Evolutionary conservation across 768 basidiomycete genomes (phyloP).

Genomic region (Boletus subcaerulescens): DNA sequence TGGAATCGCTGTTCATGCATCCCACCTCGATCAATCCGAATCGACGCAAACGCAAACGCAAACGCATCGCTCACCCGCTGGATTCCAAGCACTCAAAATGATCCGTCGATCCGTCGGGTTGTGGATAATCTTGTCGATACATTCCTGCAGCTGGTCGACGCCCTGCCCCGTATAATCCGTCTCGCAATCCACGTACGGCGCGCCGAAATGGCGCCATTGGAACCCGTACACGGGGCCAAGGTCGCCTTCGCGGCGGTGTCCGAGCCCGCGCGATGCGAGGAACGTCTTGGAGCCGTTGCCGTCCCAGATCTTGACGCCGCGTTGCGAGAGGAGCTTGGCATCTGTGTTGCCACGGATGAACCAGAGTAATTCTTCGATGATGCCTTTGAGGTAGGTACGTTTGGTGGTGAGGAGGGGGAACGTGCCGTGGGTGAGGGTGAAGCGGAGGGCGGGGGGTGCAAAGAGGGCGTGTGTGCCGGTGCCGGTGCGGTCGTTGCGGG

Average conservation of each 20-base stretch:
- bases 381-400: slow-evolving; percentile 87
- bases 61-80: slow-evolving; percentile 61
- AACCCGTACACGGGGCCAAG: slow-evolving; percentile 97
- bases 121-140: slow-evolving; percentile 88
- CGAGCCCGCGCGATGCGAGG: slow-evolving; percentile 79
- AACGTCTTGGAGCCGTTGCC: slow-evolving; percentile 91
- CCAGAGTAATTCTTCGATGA: slow-evolving; percentile 94
- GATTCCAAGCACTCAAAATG: slow-evolving; percentile 97
- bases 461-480: slow-evolving; percentile 93
- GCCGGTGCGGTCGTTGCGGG: slow-evolving; percentile 87
- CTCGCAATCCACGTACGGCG: slow-evolving; percentile 72
- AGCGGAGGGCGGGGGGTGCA: slow-evolving; percentile 86
- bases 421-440: slow-evolving; percentile 72
- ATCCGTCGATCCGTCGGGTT: slow-evolving; percentile 93
- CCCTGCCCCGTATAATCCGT: slow-evolving; percentile 77
- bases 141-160: slow-evolving; percentile 88
- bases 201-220: slow-evolving; percentile 95
- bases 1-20: slow-evolving; percentile 67
- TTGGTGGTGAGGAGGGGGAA: slow-evolving; percentile 95
- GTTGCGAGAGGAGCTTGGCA: slow-evolving; percentile 65
- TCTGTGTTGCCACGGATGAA: slow-evolving; percentile 87
- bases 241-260: slow-evolving; percentile 84
- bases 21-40: background rate
- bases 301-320: slow-evolving; percentile 97
- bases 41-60: background rate